Evolutionary conservation across 2,329 filamentous ascomycete species (phyloP).

Genomic region (Penicillium capsulatum): DNA sequence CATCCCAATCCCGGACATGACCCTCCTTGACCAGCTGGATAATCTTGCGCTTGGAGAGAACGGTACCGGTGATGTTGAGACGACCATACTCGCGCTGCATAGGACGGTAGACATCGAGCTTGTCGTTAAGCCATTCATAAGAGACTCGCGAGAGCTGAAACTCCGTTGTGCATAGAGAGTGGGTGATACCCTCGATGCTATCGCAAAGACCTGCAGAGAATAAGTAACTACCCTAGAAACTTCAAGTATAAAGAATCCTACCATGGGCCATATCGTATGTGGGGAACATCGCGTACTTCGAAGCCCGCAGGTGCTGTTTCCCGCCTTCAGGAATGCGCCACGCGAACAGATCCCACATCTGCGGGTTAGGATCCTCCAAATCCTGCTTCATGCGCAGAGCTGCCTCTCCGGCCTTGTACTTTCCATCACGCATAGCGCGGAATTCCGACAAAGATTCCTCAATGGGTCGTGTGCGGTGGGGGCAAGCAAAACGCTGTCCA

Average conservation of each 20-base stretch:
- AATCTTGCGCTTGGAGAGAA: slow-evolving; percentile 82
- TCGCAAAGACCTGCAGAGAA: slow-evolving; percentile 78
- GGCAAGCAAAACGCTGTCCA: slow-evolving; percentile 70
- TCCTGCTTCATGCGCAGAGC: slow-evolving; percentile 92
- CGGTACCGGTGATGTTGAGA: slow-evolving; percentile 75
- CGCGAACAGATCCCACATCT: slow-evolving; percentile 94
- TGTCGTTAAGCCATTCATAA: slow-evolving; percentile 86
- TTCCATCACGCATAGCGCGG: slow-evolving; percentile 82
- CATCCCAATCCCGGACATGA: slow-evolving; percentile 84
- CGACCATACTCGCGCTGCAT: slow-evolving; percentile 89
- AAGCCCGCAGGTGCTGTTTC: slow-evolving; percentile 57
- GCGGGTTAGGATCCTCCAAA: slow-evolving; percentile 74
- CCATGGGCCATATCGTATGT: slow-evolving; percentile 65
- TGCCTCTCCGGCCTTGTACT: slow-evolving; percentile 79
- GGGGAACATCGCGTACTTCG: slow-evolving; percentile 89
- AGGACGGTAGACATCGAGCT: slow-evolving; percentile 76
- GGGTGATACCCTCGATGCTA: slow-evolving; percentile 86
- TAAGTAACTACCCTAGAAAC: slow-evolving; percentile 2
- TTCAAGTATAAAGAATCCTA: slow-evolving; percentile 1
- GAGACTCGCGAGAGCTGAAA: slow-evolving; percentile 79
- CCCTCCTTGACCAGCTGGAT: slow-evolving; percentile 71
- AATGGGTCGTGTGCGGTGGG: slow-evolving; percentile 68
- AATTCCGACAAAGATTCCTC: slow-evolving; percentile 80
- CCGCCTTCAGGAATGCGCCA: slow-evolving; percentile 74
- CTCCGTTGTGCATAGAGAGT: slow-evolving; percentile 89